Evolutionary conservation across 2,329 filamentous ascomycete species (phyloP), one percentile per base, ranked within the genome.

Genomic region (Trichophyton rubrum): DNA sequence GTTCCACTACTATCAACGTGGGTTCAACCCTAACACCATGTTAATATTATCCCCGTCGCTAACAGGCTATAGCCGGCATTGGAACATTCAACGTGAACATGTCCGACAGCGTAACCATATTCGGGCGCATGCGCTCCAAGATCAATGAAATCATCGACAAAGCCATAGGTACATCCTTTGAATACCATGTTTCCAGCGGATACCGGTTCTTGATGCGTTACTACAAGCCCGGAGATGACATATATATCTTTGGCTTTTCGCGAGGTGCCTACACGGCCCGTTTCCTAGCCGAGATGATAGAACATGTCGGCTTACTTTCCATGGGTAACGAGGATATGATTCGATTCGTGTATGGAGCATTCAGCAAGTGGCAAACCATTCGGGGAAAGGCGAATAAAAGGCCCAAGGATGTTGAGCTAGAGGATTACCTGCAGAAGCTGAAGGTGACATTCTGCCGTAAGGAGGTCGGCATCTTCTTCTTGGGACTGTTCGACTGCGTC

Each of bases 401-500:
- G n/a, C 22, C 60, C 15, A 56, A 63, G 20, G 67, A 64, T 15
- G 11, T 49, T 3, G 45, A 63, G 61, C 61, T 66, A 35, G 64
- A 63, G 8, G 57, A 62, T 15, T 68, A 67, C 63, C 72, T 79
- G 62, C 68, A 69, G 0, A 76, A 77, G 1, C 80, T 81, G 60
- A 76, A 75, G 56, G 72, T 73, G 22, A 80, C 78, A 0, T 80
- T 81, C 61, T 80, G 77, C 64, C 75, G 76, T 45, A 67, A 69
- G 17, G 74, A 77, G 51, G 77, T 80, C 57, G 61, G 64, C 51
- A 75, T 81, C 5, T 78, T 79, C 66, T 82, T 82, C 67, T 76
- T 82, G n/a, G 80, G 80, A 1, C 73, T 82, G 47, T 82, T 79
- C 71, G 80, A 82, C 64, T 79, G 77, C 62, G 80, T 82, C 47